A percentile compares a stretch with the other conserved stretches of the same genome.
phyloP scores from a whole-genome alignment of 371 early-diverging fungal species.

The Batrachochytrium dendrobatidis region DNA sequence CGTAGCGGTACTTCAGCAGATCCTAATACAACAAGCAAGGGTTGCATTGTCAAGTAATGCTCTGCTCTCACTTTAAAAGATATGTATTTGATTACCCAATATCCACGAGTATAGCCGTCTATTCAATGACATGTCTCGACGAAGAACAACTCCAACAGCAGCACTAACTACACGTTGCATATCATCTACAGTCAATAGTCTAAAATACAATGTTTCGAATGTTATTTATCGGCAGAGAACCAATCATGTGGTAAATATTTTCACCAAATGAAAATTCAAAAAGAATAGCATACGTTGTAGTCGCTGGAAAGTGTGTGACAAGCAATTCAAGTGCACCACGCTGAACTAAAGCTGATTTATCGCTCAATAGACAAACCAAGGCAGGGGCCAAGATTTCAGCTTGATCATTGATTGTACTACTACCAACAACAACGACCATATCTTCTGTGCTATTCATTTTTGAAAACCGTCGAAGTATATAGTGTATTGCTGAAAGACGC shows the following conservation, averaged over 20 bases:
- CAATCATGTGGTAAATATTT: background rate
- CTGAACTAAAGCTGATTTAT: conserved; percentile 72
- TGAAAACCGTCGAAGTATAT: conserved; percentile 67
- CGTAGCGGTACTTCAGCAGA: background rate
- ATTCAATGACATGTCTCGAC: conserved; percentile 92
- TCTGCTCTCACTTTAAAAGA: background rate
- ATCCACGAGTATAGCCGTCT: conserved; percentile 86
- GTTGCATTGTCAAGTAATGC: conserved; percentile 1
- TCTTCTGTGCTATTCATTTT: conserved; percentile 51
- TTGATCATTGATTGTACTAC: too few species aligned
- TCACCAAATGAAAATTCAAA: conserved; percentile 8
- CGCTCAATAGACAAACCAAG: conserved; percentile 62
- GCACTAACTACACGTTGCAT: conserved; percentile 55
- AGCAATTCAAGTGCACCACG: conserved; percentile 78
- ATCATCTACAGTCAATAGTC: conserved; percentile 59
- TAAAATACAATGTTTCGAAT: conserved; percentile 11
- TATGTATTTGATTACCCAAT: conserved; percentile 50
- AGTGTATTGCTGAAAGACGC: conserved; percentile 68
- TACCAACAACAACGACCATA: background rate
- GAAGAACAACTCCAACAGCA: conserved; percentile 71
- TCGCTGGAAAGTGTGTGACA: conserved; percentile 67
- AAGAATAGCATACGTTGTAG: conserved; percentile 41
- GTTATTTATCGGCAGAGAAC: conserved; percentile 7
- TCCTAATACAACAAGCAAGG: conserved; percentile 2
- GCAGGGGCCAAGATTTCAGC: conserved; percentile 67